Evolutionary conservation across 2,329 filamentous ascomycete genomes (phyloP).

Genomic region (Arachnopeziza araneosa): DNA sequence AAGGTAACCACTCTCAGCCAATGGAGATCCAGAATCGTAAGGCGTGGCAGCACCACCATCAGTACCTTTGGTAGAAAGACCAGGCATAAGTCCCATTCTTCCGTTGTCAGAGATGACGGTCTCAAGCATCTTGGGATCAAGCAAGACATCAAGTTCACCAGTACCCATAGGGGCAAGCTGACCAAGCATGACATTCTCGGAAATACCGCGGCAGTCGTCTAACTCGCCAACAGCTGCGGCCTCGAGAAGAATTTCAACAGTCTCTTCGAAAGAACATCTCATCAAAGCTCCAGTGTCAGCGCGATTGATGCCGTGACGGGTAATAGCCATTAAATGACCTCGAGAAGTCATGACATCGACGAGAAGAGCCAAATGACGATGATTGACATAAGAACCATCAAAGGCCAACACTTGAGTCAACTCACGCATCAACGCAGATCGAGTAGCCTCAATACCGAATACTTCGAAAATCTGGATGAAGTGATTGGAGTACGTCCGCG

Average conservation of each 20-base stretch:
- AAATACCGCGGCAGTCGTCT: constrained; percentile 96
- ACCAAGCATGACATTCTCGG: constrained; percentile 97
- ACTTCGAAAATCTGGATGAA: constrained; percentile 92
- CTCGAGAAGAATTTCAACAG: constrained; percentile 94
- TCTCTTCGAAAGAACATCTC: constrained; percentile 99
- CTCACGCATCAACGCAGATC: constrained; percentile 80
- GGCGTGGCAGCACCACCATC: constrained; percentile 85
- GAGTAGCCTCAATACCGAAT: constrained; percentile 92
- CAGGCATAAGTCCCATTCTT: constrained; percentile 74
- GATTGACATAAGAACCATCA: constrained; percentile 98
- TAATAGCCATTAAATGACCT: constrained; percentile 91
- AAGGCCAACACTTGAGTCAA: constrained; percentile 91
- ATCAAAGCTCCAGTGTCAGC: constrained; percentile 97
- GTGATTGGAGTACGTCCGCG: constrained; percentile 87
- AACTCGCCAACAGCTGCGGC: constrained; percentile 91
- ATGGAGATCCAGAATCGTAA: constrained; percentile 82
- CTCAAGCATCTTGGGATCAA: constrained; percentile 93
- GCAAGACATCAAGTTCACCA: constrained; percentile 86
- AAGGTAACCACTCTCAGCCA: constrained; percentile 64
- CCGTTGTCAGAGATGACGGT: constrained; percentile 92
- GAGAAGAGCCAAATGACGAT: constrained; percentile 90
- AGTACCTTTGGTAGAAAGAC: constrained; percentile 70
- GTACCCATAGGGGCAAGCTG: constrained; percentile 97
- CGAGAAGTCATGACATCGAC: constrained; percentile 98
- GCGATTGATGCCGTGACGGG: constrained; percentile 96